Base-by-base conservation (phyloP, 129 eudicot genomes). In the Flaveria sonorensis region DNA sequence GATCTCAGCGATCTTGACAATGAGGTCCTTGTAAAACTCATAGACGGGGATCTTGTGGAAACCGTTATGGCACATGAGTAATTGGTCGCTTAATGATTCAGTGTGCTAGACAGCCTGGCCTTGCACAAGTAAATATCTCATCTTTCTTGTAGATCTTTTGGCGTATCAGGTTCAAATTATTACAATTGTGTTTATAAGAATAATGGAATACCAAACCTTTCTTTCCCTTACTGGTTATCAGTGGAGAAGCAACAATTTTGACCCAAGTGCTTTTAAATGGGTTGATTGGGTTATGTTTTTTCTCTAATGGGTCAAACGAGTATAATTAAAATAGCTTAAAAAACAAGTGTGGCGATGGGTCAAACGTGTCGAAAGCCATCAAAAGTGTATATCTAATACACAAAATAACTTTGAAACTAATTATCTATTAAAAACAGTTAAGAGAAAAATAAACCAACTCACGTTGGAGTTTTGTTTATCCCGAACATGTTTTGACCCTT, bases 51-150 rank as follows among this genome's bases (percentile, higher is more conserved):
- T 85, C 95, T 88, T 82, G 95, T 91, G 80, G 97, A 91, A 85
- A 91, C 97, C 39, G 97, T 89, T 63, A 95, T 91, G 69, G 95
- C 97, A 23, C 97, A 91, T 89, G 97, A 91, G 97, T 91, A 53
- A 91, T 91, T 74, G 97, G 97, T 56, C 89, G 97, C 15, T 74
- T 91, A 73, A 91, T 91, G 97, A 91, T 91, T 71, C 97, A 89
- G 60, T 91, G 97, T 85, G 97, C 97, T 82, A 87, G 95, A 40
- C 97, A 91, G 84, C 97, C 97, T 40, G 97, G 97, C 43, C 97
- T 91, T 82, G 97, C 97, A 9, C 97, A 91, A 92, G 97, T 91
- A 67, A 86, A 26, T 21, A 68, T 30, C 39, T 59, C n/a, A 16
- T 61, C 2, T 45, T 78, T 40, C 30, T 51, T 28, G 28, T 72